Base-by-base conservation (phyloP, 352 stramenopile genomes). In the Sclerospora graminicola region DNA sequence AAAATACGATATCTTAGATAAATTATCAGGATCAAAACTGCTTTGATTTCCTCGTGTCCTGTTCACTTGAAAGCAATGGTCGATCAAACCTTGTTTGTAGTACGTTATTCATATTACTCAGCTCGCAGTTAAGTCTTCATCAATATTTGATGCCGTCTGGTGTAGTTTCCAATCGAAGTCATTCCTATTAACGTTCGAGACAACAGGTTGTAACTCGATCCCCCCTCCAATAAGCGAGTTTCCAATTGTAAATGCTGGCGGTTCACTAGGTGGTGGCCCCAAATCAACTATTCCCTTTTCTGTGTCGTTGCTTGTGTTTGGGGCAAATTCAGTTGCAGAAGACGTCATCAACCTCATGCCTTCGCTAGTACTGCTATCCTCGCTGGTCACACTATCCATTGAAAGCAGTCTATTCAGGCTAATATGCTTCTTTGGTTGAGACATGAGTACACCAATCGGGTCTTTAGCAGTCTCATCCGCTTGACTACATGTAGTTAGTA, bases 221-320 rank as follows among this genome's bases (percentile, higher is more conserved):
- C 80, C 76, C 24, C 80, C 80, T 43, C 80, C 80, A 54, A 89
- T 84, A 21, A 91, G 75, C 23, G 80, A 91, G 46, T 91, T 80
- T 49, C 83, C 63, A 34, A 89, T 68, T 5, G 49, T 60, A 26
- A 91, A 81, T 7, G 62, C 58, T 21, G 80, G 80, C 0, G 76
- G 69, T 0, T 60, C 72, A 24, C 41, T 62, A 2, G 80, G 80
- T 10, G 80, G 76, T 2, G 80, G 69, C 0, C 79, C 80, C 0
- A 91, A 48, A 31, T 87, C 73, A 13, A 37, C 36, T 1, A 59
- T 51, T 15, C 55, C 57, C 19, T 35, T 34, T 14, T 51, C 24
- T 18, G 39, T 49, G 21, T 53, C 33, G 9, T 54, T 41, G 8
- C 23, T 47, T 20, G 37, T 29, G 4, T 23, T 29, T 45, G 43